Evolutionary conservation across 2,329 filamentous ascomycete genomes (phyloP).

Genomic region (Orbilia quercus): DNA sequence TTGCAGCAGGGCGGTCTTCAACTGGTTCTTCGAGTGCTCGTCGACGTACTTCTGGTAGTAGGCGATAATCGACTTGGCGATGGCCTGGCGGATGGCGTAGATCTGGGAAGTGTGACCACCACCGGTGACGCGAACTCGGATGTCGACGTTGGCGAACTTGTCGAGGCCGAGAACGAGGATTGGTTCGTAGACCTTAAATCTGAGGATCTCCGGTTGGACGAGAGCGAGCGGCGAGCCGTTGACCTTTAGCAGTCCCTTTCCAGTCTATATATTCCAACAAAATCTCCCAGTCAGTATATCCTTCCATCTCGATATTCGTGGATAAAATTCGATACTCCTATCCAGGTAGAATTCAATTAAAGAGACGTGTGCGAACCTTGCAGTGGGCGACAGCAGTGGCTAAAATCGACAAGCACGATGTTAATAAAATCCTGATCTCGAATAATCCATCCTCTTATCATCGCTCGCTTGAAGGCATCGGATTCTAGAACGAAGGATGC

Average conservation of each 20-base stretch:
- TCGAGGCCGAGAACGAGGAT: conserved; percentile 96
- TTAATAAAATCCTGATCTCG: conserved; percentile 61
- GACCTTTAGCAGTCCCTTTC: conserved; percentile 95
- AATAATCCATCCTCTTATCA: conserved; percentile 20
- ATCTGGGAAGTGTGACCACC: conserved; percentile 98
- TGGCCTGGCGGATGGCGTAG: conserved; percentile 98
- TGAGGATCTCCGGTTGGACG: conserved; percentile 94
- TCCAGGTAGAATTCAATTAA: conserved; percentile 38
- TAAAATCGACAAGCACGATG: conserved; percentile 62
- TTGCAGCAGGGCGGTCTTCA: conserved; percentile 95
- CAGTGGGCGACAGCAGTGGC: conserved; percentile 90
- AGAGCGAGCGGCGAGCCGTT: conserved; percentile 96
- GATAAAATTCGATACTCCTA: conserved; percentile 54
- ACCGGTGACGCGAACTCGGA: conserved; percentile 93
- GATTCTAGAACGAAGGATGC: conserved; percentile 56
- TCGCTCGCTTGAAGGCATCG: background rate
- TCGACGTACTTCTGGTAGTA: conserved; percentile 99
- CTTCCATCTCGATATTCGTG: conserved; percentile 27
- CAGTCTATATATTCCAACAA: conserved; percentile 67
- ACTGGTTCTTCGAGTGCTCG: conserved; percentile 99
- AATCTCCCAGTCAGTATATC: conserved; percentile 21
- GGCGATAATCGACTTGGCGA: conserved; percentile 95
- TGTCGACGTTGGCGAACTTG: conserved; percentile 96
- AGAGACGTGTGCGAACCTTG: conserved; percentile 79
- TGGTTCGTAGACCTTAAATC: conserved; percentile 99